phyloP scores from a whole-genome alignment of 2,329 filamentous ascomycete species.

The Venturia asperata region DNA sequence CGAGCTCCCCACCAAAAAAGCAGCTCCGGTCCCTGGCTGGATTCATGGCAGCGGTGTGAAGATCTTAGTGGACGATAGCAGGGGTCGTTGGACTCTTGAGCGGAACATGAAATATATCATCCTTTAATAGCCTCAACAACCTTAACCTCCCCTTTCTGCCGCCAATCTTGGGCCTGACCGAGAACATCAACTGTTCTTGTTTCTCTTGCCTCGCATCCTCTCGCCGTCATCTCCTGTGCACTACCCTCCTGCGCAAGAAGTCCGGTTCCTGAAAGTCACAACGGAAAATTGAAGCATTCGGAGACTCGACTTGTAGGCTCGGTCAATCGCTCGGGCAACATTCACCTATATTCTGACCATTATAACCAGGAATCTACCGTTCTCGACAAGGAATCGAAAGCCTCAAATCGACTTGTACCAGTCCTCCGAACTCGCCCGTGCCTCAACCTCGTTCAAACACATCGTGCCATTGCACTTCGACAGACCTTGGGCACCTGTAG shows the following conservation, averaged over 20 bases:
- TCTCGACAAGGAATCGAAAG: not conserved
- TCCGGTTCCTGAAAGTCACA: not conserved
- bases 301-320: not conserved
- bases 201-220: not conserved
- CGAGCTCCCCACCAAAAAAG: not conserved
- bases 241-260: not conserved
- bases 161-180: not conserved
- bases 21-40: not conserved
- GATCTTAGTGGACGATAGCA: not conserved
- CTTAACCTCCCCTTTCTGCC: not conserved
- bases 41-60: not conserved
- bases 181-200: constrained; percentile 4
- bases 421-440: not conserved
- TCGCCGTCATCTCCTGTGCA: not conserved
- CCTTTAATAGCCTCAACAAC: not conserved
- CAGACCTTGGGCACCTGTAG: not conserved
- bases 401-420: constrained; percentile 1
- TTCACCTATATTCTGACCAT: not conserved
- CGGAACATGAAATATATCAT: no score
- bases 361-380: not conserved
- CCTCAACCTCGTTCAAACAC: not conserved
- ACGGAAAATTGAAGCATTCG: not conserved
- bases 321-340: not conserved
- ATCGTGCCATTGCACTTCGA: not conserved
- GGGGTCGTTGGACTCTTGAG: no score